phyloP scores from a whole-genome alignment of 208 protist species.

The Acanthamoeba comandoni region DNA sequence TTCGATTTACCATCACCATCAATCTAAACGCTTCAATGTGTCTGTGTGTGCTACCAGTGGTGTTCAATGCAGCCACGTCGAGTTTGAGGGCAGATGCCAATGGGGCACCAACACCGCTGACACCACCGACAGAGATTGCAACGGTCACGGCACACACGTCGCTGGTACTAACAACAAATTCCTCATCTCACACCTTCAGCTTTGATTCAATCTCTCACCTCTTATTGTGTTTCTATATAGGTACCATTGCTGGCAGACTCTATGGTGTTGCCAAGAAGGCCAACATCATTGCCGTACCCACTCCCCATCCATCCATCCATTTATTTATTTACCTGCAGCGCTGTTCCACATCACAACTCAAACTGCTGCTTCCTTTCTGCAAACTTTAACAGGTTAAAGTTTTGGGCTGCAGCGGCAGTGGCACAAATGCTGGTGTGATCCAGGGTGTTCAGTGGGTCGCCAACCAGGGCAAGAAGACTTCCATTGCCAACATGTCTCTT shows the following conservation, averaged over 20 bases:
- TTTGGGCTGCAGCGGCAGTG: conserved; percentile 66
- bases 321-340: too few relatives aligned
- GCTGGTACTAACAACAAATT: conserved; percentile 53
- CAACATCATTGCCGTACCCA: conserved; percentile 51
- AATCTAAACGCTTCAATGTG: neutral
- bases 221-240: neutral
- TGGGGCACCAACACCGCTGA: conserved; percentile 74
- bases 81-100: conserved; percentile 56
- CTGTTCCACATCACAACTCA: neutral
- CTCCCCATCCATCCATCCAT: too few relatives aligned
- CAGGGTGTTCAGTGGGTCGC: conserved; percentile 63
- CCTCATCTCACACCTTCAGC: too few relatives aligned
- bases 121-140: conserved; percentile 47
- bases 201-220: too few relatives aligned
- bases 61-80: conserved; percentile 43
- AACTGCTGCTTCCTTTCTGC: neutral
- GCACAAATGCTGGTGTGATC: conserved; percentile 69
- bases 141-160: conserved; percentile 80
- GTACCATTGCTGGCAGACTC: conserved; percentile 24
- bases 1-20: neutral
- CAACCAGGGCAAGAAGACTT: conserved; percentile 39
- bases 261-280: conserved; percentile 16
- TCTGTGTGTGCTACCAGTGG: conserved; percentile 27
- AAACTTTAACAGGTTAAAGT: conserved; percentile 66
- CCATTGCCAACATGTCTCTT: conserved; percentile 76